Evolutionary conservation across 2,329 filamentous ascomycete genomes (phyloP).

Genomic region (Chaetomium strumarium): DNA sequence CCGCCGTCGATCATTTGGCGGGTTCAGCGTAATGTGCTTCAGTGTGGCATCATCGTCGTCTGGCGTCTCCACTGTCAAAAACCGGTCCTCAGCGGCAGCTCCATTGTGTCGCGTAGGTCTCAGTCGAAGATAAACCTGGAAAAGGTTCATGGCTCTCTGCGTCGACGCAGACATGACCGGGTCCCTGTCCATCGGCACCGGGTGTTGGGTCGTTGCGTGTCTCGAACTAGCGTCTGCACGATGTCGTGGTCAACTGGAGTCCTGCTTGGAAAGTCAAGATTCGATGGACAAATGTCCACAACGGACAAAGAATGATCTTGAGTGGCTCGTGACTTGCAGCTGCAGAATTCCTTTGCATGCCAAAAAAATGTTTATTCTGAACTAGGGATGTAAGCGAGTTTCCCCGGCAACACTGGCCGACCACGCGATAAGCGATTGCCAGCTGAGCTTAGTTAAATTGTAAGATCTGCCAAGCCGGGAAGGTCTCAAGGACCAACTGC

Average conservation of each 20-base stretch:
- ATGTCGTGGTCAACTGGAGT: too few species aligned
- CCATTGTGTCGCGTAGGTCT: constrained; percentile 58
- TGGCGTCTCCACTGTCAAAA: constrained; percentile 66
- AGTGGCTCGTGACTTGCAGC: not conserved
- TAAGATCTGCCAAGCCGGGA: constrained; percentile 12
- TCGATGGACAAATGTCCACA: not conserved
- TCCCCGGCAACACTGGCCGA: constrained; percentile 19
- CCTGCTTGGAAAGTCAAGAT: too few species aligned
- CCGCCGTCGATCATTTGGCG: constrained; percentile 77
- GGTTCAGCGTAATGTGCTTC: constrained; percentile 70
- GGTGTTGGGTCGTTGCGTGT: not conserved
- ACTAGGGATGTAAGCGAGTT: constrained; percentile 10
- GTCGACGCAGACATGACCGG: constrained; percentile 18
- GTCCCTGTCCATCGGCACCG: constrained; percentile 13
- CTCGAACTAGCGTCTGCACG: not conserved
- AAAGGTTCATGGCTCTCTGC: constrained; percentile 52
- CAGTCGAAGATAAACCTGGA: constrained; percentile 86
- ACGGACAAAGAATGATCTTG: too few species aligned
- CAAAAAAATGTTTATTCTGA: constrained; percentile 21
- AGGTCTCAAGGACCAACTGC: not conserved
- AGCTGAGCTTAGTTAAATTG: too few species aligned
- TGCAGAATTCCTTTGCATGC: not conserved
- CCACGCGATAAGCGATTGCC: constrained; percentile 13
- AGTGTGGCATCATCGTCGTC: constrained; percentile 38
- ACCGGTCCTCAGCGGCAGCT: constrained; percentile 52